Percentiles rank a stretch among this genome's conserved stretches.
Conservation (phyloP, 768 basidiomycete genomes). For the Boletus barrowsii region DNA sequence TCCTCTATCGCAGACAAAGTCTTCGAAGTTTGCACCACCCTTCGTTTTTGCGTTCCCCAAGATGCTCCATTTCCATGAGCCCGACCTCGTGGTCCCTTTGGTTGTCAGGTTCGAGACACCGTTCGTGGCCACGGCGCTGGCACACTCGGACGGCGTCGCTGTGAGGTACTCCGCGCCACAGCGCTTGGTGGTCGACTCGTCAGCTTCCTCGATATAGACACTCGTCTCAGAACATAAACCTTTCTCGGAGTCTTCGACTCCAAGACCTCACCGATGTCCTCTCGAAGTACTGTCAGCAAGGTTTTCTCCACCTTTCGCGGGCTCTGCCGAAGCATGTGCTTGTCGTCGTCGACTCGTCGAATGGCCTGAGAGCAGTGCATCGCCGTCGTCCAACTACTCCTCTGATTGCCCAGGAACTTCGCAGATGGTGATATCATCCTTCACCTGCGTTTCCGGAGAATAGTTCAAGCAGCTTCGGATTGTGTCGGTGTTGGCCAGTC, state of each 20-base stretch:
- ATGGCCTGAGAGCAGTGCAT: constrained; percentile 18
- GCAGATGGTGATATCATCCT: not conserved
- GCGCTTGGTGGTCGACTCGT: not conserved
- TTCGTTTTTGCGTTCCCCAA: constrained; percentile 15
- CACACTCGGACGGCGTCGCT: constrained; percentile 11
- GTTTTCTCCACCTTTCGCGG: constrained; percentile 12
- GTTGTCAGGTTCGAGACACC: not conserved
- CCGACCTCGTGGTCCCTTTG: constrained; percentile 24
- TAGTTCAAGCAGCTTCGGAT: not conserved
- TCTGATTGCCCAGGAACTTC: constrained; percentile 9
- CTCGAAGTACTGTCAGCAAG: constrained; percentile 9
- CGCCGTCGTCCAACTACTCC: constrained; percentile 27
- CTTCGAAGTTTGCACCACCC: not conserved
- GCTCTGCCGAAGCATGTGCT: constrained; percentile 9
- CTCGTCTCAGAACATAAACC: constrained; percentile 10
- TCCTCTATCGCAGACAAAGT: constrained; percentile 15
- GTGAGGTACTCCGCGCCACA: constrained; percentile 8
- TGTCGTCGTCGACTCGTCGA: too few relatives aligned
- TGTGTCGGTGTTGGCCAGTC: constrained; percentile 20
- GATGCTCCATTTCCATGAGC: constrained; percentile 27
- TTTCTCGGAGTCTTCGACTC: constrained; percentile 23
- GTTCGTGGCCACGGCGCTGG: constrained; percentile 9
- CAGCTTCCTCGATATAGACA: constrained; percentile 11
- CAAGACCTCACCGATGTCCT: not conserved
- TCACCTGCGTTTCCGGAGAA: not conserved